phyloP scores from a whole-genome alignment of 441 rosid species.

The Croton setiger region DNA sequence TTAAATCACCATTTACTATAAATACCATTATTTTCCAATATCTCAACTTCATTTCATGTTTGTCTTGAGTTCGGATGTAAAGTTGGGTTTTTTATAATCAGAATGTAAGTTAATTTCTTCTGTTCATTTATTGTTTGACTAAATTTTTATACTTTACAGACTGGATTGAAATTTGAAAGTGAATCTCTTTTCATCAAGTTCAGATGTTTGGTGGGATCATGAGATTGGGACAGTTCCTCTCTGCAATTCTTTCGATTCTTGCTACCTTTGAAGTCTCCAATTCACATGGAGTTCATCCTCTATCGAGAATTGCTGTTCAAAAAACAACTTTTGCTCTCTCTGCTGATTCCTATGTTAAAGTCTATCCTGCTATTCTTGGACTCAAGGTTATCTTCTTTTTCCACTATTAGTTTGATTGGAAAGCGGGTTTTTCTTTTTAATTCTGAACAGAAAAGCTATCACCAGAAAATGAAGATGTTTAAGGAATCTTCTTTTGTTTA shows the following conservation, averaged over 20 bases:
- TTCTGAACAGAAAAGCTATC: constrained; percentile 3
- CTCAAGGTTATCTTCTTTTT: constrained; percentile 35
- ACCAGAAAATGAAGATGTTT: background rate
- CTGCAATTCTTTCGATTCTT: constrained; percentile 33
- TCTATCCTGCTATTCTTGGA: constrained; percentile 63
- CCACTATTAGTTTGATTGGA: background rate
- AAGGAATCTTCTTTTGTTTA: background rate
- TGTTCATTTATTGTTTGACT: background rate
- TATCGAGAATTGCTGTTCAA: constrained; percentile 56
- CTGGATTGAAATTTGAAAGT: background rate
- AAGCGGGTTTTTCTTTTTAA: background rate
- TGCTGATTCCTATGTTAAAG: constrained; percentile 46
- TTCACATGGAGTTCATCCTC: constrained; percentile 64
- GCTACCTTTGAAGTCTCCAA: constrained; percentile 35
- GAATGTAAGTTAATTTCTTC: background rate
- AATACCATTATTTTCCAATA: background rate
- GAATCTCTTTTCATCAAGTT: constrained; percentile 2
- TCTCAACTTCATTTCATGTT: background rate
- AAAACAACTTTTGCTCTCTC: constrained; percentile 37
- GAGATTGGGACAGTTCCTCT: constrained; percentile 26
- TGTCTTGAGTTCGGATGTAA: background rate
- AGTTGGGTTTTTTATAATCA: background rate
- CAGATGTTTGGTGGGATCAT: constrained; percentile 34
- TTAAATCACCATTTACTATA: background rate
- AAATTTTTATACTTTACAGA: background rate